Percentiles rank a stretch among this genome's conserved stretches.
Evolutionary conservation across 352 stramenopile genomes (phyloP).

Genomic region (Pythium dissotocum): DNA sequence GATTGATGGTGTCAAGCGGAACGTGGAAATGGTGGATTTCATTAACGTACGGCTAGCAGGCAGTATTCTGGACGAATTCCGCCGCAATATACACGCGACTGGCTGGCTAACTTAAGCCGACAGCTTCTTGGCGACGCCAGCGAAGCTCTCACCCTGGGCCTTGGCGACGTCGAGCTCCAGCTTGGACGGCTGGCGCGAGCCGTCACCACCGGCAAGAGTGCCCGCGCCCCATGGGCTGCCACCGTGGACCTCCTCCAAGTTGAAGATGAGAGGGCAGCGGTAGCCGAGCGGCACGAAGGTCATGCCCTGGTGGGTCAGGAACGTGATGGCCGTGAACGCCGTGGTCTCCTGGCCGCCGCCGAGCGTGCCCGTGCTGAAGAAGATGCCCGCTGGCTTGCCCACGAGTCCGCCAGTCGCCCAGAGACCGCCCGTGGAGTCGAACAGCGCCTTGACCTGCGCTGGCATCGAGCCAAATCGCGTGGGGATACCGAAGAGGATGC

Average conservation of each 20-base stretch:
- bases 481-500: constrained; percentile 85
- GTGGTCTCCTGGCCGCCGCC: constrained; percentile 78
- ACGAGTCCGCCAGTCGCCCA: constrained; percentile 61
- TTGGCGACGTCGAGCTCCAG: constrained; percentile 78
- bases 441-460: constrained; percentile 78
- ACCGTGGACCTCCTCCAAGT: constrained; percentile 57
- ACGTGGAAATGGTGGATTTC: constrained; percentile 3
- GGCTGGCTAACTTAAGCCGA: constrained; percentile 33
- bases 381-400: constrained; percentile 71
- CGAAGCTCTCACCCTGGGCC: constrained; percentile 85
- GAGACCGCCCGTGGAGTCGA: constrained; percentile 61
- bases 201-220: constrained; percentile 63
- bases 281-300: constrained; percentile 75
- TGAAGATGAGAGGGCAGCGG: constrained; percentile 39
- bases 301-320: constrained; percentile 79
- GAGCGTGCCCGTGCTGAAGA: constrained; percentile 64
- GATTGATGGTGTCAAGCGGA: neutral
- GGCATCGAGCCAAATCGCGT: constrained; percentile 76
- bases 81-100: neutral
- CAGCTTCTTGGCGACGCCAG: constrained; percentile 76
- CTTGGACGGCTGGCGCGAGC: constrained; percentile 69
- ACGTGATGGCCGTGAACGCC: constrained; percentile 57
- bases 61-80: neutral
- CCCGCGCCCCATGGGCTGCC: constrained; percentile 61
- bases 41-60: constrained; percentile 5